These are phyloP conservation scores for Tolypocladium endophyticum DNA, from an alignment of 2,329 filamentous ascomycete species.

Conservation along the genomic window DNA sequence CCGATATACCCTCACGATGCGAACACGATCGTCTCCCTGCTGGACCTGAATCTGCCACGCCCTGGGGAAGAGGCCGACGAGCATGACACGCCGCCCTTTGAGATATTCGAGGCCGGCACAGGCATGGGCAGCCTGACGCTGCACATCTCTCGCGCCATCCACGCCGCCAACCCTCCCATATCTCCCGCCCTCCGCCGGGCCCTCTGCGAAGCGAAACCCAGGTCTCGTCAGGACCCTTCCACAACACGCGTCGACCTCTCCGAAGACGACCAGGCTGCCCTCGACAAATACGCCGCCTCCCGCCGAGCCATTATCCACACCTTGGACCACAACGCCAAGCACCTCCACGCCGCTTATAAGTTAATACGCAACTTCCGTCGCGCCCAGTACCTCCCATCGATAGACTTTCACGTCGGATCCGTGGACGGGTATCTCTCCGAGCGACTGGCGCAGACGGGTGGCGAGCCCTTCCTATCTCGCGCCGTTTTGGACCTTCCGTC, in stretches of 20 bases:
- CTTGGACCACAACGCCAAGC: slow-evolving; percentile 52
- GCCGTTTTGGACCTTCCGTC: slow-evolving; percentile 65
- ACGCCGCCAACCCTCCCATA: slow-evolving; percentile 54
- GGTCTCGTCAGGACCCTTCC: slow-evolving; percentile 5
- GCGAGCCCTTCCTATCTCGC: slow-evolving; percentile 56
- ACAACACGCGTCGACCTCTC: slow-evolving; percentile 15
- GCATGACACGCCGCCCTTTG: slow-evolving; percentile 38
- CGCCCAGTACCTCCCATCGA: slow-evolving; percentile 57
- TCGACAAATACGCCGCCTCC: slow-evolving; percentile 33
- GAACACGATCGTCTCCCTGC: slow-evolving; percentile 61
- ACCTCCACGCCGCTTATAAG: slow-evolving; percentile 53
- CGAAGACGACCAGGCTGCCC: slow-evolving; percentile 19
- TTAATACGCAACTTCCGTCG: slow-evolving; percentile 57
- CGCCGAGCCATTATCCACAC: slow-evolving; percentile 66
- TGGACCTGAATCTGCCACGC: slow-evolving; percentile 58
- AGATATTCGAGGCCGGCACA: slow-evolving; percentile 76
- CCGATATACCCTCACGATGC: slow-evolving; percentile 67
- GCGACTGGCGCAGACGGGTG: slow-evolving; percentile 31
- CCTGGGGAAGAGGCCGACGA: slow-evolving; percentile 20
- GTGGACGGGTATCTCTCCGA: slow-evolving; percentile 51
- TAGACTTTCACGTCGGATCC: slow-evolving; percentile 64
- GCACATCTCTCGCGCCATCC: slow-evolving; percentile 64
- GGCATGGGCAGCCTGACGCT: slow-evolving; percentile 75
- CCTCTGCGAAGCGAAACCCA: slow-evolving; percentile 15
- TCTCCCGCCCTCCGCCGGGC: slow-evolving; percentile 29